These are phyloP conservation scores for Thielaviopsis euricoi DNA, from an alignment of 2,329 filamentous ascomycete genomes.

Conservation along the genomic window DNA sequence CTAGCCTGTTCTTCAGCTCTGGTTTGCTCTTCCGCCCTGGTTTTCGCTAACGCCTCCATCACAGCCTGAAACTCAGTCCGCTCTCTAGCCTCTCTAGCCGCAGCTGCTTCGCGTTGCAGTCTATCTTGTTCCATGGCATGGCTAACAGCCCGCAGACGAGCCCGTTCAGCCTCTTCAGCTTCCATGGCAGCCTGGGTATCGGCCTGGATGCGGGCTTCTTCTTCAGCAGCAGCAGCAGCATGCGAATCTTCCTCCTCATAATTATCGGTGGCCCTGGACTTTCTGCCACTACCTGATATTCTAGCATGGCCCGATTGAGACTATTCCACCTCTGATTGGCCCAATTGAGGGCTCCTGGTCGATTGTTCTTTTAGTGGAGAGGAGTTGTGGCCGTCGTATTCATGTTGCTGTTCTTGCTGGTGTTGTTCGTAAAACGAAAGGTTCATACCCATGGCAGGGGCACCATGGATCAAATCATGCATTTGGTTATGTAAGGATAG, in stretches of 20 bases:
- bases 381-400: background rate
- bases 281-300: conserved; percentile 15
- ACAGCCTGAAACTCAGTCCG: too few relatives aligned
- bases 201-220: conserved; percentile 1
- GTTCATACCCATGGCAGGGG: background rate
- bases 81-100: too few relatives aligned
- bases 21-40: too few relatives aligned
- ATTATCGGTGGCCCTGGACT: conserved; percentile 6
- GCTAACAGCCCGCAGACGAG: background rate
- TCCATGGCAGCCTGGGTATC: too few relatives aligned
- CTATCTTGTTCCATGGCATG: background rate
- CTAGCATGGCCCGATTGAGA: conserved; percentile 4
- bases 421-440: background rate
- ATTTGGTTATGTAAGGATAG: background rate
- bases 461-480: background rate
- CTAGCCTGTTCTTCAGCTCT: background rate
- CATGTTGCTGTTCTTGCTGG: background rate
- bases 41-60: too few relatives aligned
- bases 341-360: too few relatives aligned
- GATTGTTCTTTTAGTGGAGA: background rate
- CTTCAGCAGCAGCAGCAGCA: background rate
- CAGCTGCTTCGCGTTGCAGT: background rate
- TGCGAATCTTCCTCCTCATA: too few relatives aligned
- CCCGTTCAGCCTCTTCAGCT: conserved; percentile 7
- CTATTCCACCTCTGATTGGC: too few relatives aligned